These are phyloP conservation scores for Tardiomyces digboiensis DNA, from an alignment of 1,139 yeast species.

Conservation along the genomic window DNA sequence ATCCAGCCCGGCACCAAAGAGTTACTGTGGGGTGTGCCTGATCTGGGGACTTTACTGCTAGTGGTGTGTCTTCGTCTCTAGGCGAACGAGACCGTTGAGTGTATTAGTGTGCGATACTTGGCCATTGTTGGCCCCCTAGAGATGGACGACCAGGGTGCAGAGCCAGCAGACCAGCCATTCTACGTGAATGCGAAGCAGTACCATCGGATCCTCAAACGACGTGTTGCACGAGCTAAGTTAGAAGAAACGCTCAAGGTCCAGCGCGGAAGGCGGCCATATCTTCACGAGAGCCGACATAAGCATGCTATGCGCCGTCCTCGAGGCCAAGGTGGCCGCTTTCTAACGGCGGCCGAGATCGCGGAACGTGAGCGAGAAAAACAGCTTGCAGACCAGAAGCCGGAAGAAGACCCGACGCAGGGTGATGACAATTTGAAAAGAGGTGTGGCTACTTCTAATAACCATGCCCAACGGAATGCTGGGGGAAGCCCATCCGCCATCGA, in stretches of 20 bases:
- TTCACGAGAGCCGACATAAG: constrained; percentile 96
- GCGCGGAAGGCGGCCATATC: constrained; percentile 85
- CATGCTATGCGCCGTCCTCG: constrained; percentile 99
- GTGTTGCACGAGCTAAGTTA: constrained; percentile 87
- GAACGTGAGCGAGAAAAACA: constrained; percentile 56
- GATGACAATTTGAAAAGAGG: neutral
- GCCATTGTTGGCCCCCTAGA: no score
- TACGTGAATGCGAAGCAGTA: constrained; percentile 98
- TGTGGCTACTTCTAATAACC: neutral
- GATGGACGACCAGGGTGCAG: constrained; percentile 6
- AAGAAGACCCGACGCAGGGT: neutral
- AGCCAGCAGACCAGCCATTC: constrained; percentile 72
- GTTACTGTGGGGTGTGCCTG: no score
- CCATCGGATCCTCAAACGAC: constrained; percentile 84
- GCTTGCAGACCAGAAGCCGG: constrained; percentile 27
- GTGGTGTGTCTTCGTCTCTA: no score
- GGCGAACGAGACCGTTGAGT: no score
- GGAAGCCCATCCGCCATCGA: neutral
- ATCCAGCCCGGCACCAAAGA: no score
- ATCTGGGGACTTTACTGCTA: no score
- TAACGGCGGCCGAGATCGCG: constrained; percentile 95
- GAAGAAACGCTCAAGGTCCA: constrained; percentile 86
- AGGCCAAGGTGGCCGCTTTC: constrained; percentile 96
- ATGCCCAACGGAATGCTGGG: neutral
- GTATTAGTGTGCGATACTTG: no score